Evolutionary conservation across 257 asterid genomes (phyloP), one percentile per base, ranked within the genome.

Genomic region (Apocynum venetum): DNA sequence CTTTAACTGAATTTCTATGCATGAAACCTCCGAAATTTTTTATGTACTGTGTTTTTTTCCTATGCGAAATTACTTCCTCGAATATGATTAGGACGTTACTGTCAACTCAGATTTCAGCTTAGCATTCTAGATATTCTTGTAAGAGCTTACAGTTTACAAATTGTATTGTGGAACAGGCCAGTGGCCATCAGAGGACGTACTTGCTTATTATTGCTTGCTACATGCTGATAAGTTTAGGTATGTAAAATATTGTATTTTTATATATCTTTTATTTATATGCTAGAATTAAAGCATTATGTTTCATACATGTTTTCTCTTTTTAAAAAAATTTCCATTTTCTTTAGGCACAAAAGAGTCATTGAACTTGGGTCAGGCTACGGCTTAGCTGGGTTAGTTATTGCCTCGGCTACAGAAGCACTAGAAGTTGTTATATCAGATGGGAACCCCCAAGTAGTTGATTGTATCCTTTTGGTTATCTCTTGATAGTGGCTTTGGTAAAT

Each of bases 351-450:
- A 87, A 87, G 92, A 82, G 91, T 95, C 63, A 89, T 95, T 36
- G 98, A 95, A 81, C 93, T 95, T 79, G 97, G 98, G 74, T 86
- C 98, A 61, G 98, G 98, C 61, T 94, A 94, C 67, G 98, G 98
- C 51, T 83, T 94, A 77, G 98, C 98, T 86, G 96, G 98, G 64
- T 91, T 94, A 56, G 92, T 84, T 80, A 87, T 93, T 79, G 93
- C 96, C 47, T 79, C 79, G 81, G 93, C 75, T 81, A 80, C 97
- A 53, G 94, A 90, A 77, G 96, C 97, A 65, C 83, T 56, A 53
- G 97, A 94, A 82, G 96, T 94, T 43, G 89, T 91, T 71, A 92
- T 94, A 83, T 88, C 98, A 57, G 98, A 94, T 87, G 98, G 98
- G 75, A 94, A 94, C 77, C 98, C 97, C 79, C 98, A 88, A 89